Evolutionary conservation across 192 early-diverging fungal genomes (phyloP), one percentile per base, ranked within the genome.

Genomic region (Linderina pennispora): DNA sequence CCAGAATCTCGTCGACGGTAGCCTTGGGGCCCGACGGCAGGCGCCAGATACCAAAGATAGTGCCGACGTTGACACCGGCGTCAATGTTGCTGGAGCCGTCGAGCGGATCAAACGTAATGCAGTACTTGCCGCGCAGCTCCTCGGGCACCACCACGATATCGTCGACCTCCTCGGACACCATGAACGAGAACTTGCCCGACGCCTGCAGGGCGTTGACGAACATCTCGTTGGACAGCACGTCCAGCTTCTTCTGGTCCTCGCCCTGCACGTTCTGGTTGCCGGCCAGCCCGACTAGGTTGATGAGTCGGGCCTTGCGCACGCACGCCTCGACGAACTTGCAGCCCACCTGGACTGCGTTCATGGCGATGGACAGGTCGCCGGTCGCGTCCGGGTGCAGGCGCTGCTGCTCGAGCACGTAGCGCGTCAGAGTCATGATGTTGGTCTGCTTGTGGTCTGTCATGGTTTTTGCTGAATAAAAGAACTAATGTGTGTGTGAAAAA

Each of bases 21-120:
- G 78, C 66, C 51, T 70, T 48, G 43, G 48, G 42, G 33, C 74
- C 63, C 10, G 60, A 60, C 39, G 76, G 55, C 48, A 94, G 79
- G 55, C 80, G 79, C 81, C 91, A 98, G 59, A 98, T 92, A 37
- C 95, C 95, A 78, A 98, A 98, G 63, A 98, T 98, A 17, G 95
- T 98, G 65, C 95, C 95, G 24, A 98, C 88, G 15, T 92, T 93
- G 24, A 96, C 93, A 79, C 92, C 95, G 62, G 91, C 92, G 61
- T 98, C 95, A 66, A 98, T 98, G 78, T 98, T 98, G 76, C 87
- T 90, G 47, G 82, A 86, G 41, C 95, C 95, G 65, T 98, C 95
- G 13, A 98, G 80, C 36, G 95, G 95, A 71, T 98, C 95, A 82
- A 98, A 98, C 20, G 88, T 89, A 16, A 98, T 90, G 66, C 84